These are phyloP conservation scores for Glomus cerebriforme DNA, from an alignment of 192 early-diverging fungal species.

Conservation along the genomic window DNA sequence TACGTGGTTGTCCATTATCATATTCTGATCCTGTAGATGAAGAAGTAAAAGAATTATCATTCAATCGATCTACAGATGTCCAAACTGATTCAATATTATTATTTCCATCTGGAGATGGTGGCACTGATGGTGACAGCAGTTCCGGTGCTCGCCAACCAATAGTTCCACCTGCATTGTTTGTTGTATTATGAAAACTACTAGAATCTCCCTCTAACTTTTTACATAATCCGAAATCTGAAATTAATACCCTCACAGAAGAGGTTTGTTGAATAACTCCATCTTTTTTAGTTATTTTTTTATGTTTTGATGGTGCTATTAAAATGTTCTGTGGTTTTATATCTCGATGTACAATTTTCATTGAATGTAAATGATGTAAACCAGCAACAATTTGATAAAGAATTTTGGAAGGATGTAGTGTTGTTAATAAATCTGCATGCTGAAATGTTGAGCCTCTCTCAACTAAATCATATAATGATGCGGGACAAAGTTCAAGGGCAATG, in stretches of 20 bases:
- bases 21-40: slow-evolving; percentile 41
- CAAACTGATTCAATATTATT: neutral
- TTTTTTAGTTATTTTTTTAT: slow-evolving; percentile 38
- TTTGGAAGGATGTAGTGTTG: slow-evolving; percentile 61
- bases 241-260: slow-evolving; percentile 67
- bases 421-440: slow-evolving; percentile 46
- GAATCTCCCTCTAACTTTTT: slow-evolving; percentile 93
- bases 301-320: slow-evolving; percentile 58
- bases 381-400: slow-evolving; percentile 82
- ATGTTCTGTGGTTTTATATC: slow-evolving; percentile 99
- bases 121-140: slow-evolving; percentile 49
- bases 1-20: slow-evolving; percentile 34
- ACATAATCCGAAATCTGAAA: slow-evolving; percentile 97
- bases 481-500: slow-evolving; percentile 95
- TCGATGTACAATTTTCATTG: slow-evolving; percentile 94
- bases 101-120: slow-evolving; percentile 15
- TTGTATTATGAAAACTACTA: slow-evolving; percentile 92
- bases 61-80: slow-evolving; percentile 21
- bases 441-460: slow-evolving; percentile 61
- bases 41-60: slow-evolving; percentile 38
- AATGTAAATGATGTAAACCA: slow-evolving; percentile 88
- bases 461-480: slow-evolving; percentile 85
- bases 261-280: slow-evolving; percentile 34
- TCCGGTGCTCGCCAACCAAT: slow-evolving; percentile 98
- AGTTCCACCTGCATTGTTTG: slow-evolving; percentile 79